Evolutionary conservation across 768 basidiomycete genomes (phyloP).

Genomic region (Rickenella mellea): DNA sequence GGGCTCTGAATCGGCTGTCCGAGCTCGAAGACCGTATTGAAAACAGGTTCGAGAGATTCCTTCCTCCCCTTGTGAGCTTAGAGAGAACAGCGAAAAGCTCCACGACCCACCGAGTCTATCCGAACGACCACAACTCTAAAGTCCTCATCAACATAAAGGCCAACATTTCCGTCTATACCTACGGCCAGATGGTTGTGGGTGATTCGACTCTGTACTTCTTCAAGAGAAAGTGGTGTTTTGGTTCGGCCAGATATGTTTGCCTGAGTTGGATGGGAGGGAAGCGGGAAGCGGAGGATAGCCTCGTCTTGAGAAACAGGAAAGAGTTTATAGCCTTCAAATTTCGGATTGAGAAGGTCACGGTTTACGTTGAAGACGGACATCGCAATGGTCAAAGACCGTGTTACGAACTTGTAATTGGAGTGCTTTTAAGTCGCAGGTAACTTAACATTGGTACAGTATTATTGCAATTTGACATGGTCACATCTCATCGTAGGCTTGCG

Average conservation of each 20-base stretch:
- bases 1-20: conserved; percentile 40
- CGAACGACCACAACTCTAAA: conserved; percentile 52
- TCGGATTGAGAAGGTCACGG: conserved; percentile 59
- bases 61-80: conserved; percentile 25
- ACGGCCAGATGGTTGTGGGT: conserved; percentile 72
- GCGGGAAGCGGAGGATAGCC: conserved; percentile 37
- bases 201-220: conserved; percentile 78
- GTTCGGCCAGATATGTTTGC: conserved; percentile 49
- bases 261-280: conserved; percentile 38
- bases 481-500: too few species aligned
- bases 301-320: conserved; percentile 51
- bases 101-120: conserved; percentile 44
- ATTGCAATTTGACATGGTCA: too few species aligned
- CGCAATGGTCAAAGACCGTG: conserved; percentile 1
- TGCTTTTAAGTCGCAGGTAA: too few species aligned
- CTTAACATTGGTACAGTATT: too few species aligned
- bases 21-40: conserved; percentile 50
- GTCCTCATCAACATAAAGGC: conserved; percentile 60
- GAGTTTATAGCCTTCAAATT: conserved; percentile 80
- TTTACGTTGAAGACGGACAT: conserved; percentile 35
- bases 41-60: conserved; percentile 40
- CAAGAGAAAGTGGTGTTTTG: conserved; percentile 47
- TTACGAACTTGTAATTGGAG: neutral
- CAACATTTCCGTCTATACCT: conserved; percentile 32
- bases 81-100: conserved; percentile 4